Conservation (phyloP, 2,329 filamentous ascomycete genomes). For the Aspergillus japonicus region DNA sequence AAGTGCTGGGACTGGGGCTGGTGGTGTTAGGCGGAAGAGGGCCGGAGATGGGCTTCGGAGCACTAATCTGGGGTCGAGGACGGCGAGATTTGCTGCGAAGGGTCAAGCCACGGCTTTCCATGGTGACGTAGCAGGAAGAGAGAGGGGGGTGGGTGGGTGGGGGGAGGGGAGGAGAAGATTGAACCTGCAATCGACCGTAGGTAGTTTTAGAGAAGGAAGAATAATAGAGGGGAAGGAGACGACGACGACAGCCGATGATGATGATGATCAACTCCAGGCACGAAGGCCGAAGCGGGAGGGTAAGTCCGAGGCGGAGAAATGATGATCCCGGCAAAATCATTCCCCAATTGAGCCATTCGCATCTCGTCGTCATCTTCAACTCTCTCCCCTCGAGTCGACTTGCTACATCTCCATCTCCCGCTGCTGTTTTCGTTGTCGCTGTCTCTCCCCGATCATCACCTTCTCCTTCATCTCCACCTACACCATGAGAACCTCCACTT, state of each 20-base stretch:
- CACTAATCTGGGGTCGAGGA: conserved; percentile 58
- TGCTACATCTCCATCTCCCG: background rate
- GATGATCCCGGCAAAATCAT: conserved; percentile 39
- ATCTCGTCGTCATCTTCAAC: background rate
- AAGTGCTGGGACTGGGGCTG: conserved; percentile 22
- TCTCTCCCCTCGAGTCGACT: background rate
- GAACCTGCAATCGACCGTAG: conserved; percentile 3
- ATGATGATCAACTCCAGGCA: background rate
- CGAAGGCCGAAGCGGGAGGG: conserved; percentile 26
- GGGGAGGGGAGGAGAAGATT: conserved; percentile 10
- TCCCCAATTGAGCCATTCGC: background rate
- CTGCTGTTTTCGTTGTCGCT: conserved; percentile 1
- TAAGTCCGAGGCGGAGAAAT: conserved; percentile 40
- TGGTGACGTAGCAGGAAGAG: conserved; percentile 26
- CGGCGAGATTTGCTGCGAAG: conserved; percentile 60
- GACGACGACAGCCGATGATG: background rate
- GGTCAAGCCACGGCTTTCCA: conserved; percentile 59
- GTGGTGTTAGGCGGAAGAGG: conserved; percentile 39
- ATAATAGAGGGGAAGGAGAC: background rate
- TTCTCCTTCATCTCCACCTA: conserved; percentile 4
- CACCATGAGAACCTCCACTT: conserved; percentile 56
- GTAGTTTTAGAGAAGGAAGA: background rate
- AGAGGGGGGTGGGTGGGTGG: conserved; percentile 1
- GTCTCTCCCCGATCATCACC: conserved; percentile 6
- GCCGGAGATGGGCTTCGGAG: conserved; percentile 55